phyloP scores from a whole-genome alignment of 306 rosid genomes.

The Pachyrhizus erosus region DNA sequence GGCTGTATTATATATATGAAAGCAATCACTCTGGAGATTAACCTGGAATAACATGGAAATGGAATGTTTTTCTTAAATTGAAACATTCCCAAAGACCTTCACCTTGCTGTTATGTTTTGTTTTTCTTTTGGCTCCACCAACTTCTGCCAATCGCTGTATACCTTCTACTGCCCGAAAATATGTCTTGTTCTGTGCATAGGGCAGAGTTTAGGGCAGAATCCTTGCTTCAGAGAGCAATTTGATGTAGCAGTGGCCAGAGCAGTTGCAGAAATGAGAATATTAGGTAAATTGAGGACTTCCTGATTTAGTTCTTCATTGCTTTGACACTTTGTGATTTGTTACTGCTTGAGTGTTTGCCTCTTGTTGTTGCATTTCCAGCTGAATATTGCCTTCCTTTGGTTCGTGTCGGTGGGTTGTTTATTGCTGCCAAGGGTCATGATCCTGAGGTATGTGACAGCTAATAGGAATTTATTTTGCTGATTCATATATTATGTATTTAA shows the following conservation, averaged over 20 bases:
- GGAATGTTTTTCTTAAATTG: neutral
- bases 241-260: constrained; percentile 95
- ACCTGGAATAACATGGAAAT: neutral
- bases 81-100: neutral
- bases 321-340: constrained; percentile 19
- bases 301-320: constrained; percentile 19
- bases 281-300: constrained; percentile 55
- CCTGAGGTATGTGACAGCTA: constrained; percentile 65
- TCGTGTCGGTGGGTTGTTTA: constrained; percentile 85
- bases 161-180: constrained; percentile 36
- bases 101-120: constrained; percentile 9
- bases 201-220: constrained; percentile 84
- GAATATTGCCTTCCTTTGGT: constrained; percentile 95
- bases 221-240: constrained; percentile 72
- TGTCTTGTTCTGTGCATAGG: constrained; percentile 52
- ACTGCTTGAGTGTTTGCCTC: constrained; percentile 27
- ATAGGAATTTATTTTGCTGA: constrained; percentile 25
- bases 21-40: neutral
- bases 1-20: neutral
- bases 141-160: neutral
- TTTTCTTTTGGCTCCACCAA: neutral
- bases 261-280: constrained; percentile 88
- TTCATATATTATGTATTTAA: neutral
- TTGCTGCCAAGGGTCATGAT: constrained; percentile 89
- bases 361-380: constrained; percentile 60